Evolutionary conservation across 345 rosid genomes (phyloP).

Genomic region (Linum lewisii): DNA sequence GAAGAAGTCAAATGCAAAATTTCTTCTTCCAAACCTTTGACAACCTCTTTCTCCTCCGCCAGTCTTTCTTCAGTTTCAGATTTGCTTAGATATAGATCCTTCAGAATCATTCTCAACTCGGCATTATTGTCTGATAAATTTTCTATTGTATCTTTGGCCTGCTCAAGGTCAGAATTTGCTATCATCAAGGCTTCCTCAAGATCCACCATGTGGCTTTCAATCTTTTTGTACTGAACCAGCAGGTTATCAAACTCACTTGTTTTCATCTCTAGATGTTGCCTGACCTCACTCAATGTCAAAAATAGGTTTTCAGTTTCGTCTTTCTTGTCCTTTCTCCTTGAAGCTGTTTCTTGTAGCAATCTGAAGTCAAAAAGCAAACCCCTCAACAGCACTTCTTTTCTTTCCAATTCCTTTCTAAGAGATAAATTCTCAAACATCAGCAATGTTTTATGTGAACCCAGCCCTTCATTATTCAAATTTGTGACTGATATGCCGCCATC

Average conservation of each 20-base stretch:
- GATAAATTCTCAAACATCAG: slow-evolving; percentile 35
- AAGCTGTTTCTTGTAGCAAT: slow-evolving; percentile 85
- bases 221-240: slow-evolving; percentile 36
- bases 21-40: slow-evolving; percentile 69
- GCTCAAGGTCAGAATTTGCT: slow-evolving; percentile 42
- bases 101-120: slow-evolving; percentile 50
- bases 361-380: slow-evolving; percentile 87
- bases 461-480: slow-evolving; percentile 25
- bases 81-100: slow-evolving; percentile 53
- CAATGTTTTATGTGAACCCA: slow-evolving; percentile 17
- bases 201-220: slow-evolving; percentile 41
- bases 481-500: slow-evolving; percentile 19
- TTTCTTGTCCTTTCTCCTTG: slow-evolving; percentile 50
- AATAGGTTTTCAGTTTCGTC: slow-evolving; percentile 60
- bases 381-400: slow-evolving; percentile 64
- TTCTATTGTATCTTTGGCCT: slow-evolving; percentile 46
- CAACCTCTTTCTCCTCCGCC: slow-evolving; percentile 63
- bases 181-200: slow-evolving; percentile 41
- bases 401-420: slow-evolving; percentile 63
- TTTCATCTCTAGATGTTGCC: slow-evolving; percentile 53
- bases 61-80: slow-evolving; percentile 58
- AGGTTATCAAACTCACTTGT: slow-evolving; percentile 50
- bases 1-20: slow-evolving; percentile 50
- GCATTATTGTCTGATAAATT: slow-evolving; percentile 52
- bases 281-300: slow-evolving; percentile 38